Evolutionary conservation across 306 rosid species (phyloP).

Genomic region (Medicago lupulina): DNA sequence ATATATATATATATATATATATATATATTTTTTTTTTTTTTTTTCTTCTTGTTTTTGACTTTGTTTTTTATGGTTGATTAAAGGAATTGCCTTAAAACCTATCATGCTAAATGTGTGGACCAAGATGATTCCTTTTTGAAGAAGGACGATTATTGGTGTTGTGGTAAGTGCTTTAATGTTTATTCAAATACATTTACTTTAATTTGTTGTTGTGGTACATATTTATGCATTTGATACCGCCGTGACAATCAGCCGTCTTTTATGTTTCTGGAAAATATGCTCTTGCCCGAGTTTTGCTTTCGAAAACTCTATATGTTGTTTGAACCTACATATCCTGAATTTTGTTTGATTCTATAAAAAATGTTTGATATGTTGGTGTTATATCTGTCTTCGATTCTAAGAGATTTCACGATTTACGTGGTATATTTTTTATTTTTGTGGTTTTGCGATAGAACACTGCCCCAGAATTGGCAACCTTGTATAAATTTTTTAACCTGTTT

Average conservation of each 20-base stretch:
- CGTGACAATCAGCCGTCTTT: slow-evolving; percentile 17
- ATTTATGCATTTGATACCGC: slow-evolving; percentile 29
- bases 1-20: no score
- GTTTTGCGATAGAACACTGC: neutral
- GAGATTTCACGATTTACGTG: neutral
- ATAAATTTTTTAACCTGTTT: neutral
- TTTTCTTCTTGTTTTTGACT: slow-evolving; percentile 20
- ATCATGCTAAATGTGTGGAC: slow-evolving; percentile 62
- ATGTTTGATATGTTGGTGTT: neutral
- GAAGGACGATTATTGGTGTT: slow-evolving; percentile 48
- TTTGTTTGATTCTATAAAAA: neutral
- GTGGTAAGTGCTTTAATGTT: slow-evolving; percentile 63
- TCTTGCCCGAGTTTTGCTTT: slow-evolving; percentile 12
- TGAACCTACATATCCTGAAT: slow-evolving; percentile 14
- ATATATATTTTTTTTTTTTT: no score
- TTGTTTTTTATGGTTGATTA: slow-evolving; percentile 29
- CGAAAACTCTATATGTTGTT: neutral
- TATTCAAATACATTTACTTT: slow-evolving; percentile 34
- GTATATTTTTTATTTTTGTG: slow-evolving; percentile 8
- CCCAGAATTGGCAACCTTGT: slow-evolving; percentile 20
- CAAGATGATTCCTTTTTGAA: slow-evolving; percentile 55
- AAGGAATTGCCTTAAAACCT: slow-evolving; percentile 78
- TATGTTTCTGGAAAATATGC: slow-evolving; percentile 5
- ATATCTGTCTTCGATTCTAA: slow-evolving; percentile 15
- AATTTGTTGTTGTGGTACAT: neutral